phyloP scores from a whole-genome alignment of 345 rosid genomes.

The Angophora floribunda region DNA sequence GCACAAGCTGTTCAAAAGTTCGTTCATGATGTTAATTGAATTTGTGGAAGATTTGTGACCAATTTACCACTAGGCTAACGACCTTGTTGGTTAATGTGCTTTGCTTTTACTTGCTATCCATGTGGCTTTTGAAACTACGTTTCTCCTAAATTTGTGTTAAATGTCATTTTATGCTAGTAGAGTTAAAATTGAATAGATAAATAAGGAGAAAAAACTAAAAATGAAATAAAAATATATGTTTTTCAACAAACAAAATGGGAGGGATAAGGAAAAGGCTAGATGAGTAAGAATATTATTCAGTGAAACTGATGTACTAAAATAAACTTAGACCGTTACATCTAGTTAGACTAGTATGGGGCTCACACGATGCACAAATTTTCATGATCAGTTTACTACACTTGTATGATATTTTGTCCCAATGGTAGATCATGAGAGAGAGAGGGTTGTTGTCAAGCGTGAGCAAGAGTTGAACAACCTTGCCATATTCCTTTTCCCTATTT shows the following conservation, averaged over 20 bases:
- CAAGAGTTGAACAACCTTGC: not conserved
- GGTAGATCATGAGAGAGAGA: not conserved
- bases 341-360: not conserved
- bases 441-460: not conserved
- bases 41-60: not conserved
- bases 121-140: not conserved
- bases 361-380: not conserved
- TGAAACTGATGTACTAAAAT: not conserved
- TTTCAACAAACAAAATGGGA: not conserved
- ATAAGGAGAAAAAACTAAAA: no score
- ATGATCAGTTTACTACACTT: not conserved
- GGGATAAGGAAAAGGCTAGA: not conserved
- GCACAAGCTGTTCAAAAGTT: not conserved
- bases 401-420: not conserved
- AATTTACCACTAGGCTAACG: not conserved
- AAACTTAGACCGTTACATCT: not conserved
- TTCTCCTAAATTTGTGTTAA: not conserved
- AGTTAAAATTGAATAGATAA: no score
- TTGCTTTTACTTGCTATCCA: not conserved
- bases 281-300: not conserved
- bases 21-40: not conserved
- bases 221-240: no score
- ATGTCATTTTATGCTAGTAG: not conserved
- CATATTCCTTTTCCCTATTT: not conserved
- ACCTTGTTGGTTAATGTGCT: not conserved